A percentile compares a stretch with the other conserved stretches of the same genome.
phyloP scores from a whole-genome alignment of 1,284 basidiomycete species.

The Cryptococcus jaspeensis region DNA sequence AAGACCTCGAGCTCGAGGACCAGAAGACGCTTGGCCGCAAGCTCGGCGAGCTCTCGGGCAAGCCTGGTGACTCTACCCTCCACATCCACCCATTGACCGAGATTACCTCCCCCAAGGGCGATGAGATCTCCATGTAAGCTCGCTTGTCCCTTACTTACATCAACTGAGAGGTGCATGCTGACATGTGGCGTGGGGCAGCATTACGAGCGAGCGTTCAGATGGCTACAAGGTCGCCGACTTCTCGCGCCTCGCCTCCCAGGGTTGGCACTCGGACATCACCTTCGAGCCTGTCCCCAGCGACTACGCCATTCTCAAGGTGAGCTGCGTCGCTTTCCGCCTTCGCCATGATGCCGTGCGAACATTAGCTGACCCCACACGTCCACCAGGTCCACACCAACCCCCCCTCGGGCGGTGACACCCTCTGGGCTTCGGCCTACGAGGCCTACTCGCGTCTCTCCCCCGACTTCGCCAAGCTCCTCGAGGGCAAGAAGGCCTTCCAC shows the following conservation, averaged over 20 bases:
- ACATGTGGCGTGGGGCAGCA: neutral
- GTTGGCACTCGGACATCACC: constrained; percentile 36
- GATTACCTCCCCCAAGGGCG: constrained; percentile 19
- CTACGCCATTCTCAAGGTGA: constrained; percentile 60
- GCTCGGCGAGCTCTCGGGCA: constrained; percentile 61
- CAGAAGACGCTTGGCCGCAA: constrained; percentile 55
- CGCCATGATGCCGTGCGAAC: no score
- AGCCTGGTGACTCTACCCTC: constrained; percentile 51
- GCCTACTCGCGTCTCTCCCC: constrained; percentile 60
- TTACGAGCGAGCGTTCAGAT: neutral
- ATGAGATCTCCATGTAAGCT: neutral
- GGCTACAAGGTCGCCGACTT: neutral
- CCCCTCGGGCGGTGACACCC: constrained; percentile 51
- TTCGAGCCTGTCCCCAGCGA: constrained; percentile 68
- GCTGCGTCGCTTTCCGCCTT: no score
- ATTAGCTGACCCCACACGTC: no score
- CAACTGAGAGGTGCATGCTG: neutral
- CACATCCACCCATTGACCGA: constrained; percentile 34
- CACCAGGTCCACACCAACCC: constrained; percentile 56
- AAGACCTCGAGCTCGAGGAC: constrained; percentile 55
- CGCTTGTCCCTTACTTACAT: neutral
- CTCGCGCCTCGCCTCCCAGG: neutral
- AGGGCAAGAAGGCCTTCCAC: constrained; percentile 62
- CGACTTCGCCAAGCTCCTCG: constrained; percentile 59
- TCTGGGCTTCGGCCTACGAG: constrained; percentile 59